A percentile compares a stretch with the other conserved stretches of the same genome.
Evolutionary conservation across 2,329 filamentous ascomycete genomes (phyloP).

Genomic region (Fusarium illudens): DNA sequence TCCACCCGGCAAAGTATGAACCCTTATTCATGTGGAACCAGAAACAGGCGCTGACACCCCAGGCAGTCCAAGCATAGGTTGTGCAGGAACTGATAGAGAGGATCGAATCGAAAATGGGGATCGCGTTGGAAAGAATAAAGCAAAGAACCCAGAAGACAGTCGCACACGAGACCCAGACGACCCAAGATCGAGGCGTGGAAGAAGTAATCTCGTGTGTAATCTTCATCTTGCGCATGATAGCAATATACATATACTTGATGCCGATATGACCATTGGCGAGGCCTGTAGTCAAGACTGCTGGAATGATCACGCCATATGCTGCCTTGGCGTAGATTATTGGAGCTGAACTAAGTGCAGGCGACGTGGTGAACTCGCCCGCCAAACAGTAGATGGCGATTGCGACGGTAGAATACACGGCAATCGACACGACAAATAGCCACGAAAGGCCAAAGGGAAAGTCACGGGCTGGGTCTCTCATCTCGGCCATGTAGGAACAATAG

Average conservation of each 20-base stretch:
- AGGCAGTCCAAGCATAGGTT: slow-evolving; percentile 27
- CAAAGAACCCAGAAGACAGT: slow-evolving; percentile 23
- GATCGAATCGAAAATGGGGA: slow-evolving; percentile 34
- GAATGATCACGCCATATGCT: slow-evolving; percentile 29
- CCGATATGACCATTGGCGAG: slow-evolving; percentile 28
- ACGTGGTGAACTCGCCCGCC: slow-evolving; percentile 18
- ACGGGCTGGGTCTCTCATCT: slow-evolving; percentile 26
- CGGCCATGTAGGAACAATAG: slow-evolving; percentile 29
- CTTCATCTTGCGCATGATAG: background rate
- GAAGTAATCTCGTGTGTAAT: slow-evolving; percentile 1
- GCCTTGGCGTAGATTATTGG: slow-evolving; percentile 22
- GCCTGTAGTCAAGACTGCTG: slow-evolving; percentile 26
- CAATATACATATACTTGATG: slow-evolving; percentile 23
- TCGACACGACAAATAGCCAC: slow-evolving; percentile 13
- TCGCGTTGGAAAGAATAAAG: slow-evolving; percentile 33
- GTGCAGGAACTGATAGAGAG: slow-evolving; percentile 26
- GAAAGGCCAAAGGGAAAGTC: slow-evolving; percentile 22
- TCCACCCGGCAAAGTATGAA: slow-evolving; percentile 14
- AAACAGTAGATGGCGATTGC: slow-evolving; percentile 26
- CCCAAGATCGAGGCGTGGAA: slow-evolving; percentile 22
- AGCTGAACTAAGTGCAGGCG: slow-evolving; percentile 27
- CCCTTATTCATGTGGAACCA: slow-evolving; percentile 27
- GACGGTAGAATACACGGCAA: slow-evolving; percentile 20
- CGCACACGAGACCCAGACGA: slow-evolving; percentile 25
- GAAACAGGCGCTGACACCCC: slow-evolving; percentile 23